phyloP scores from a whole-genome alignment of 2,329 filamentous ascomycete genomes.

The Paraphaeosphaeria minitans region DNA sequence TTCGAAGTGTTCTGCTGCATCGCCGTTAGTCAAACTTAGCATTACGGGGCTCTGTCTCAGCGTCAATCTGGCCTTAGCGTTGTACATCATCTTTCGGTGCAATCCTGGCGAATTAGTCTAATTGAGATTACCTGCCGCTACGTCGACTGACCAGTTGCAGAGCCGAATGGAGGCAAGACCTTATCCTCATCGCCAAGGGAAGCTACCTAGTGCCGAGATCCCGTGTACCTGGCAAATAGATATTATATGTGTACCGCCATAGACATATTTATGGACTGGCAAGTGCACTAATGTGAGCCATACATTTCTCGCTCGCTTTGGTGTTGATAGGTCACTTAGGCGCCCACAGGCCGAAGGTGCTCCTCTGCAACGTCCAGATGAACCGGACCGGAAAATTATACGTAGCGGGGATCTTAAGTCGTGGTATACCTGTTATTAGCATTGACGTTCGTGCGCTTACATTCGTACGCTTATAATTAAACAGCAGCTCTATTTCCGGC shows the following conservation, averaged over 20 bases:
- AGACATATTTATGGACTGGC: constrained; percentile 47
- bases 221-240: constrained; percentile 32
- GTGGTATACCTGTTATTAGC: constrained; percentile 34
- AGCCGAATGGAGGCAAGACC: constrained; percentile 33
- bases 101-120: constrained; percentile 37
- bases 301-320: neutral
- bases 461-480: neutral
- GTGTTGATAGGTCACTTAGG: neutral
- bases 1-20: constrained; percentile 47
- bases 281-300: constrained; percentile 40
- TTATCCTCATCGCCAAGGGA: constrained; percentile 30
- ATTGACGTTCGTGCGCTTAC: too few relatives aligned
- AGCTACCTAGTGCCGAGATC: constrained; percentile 35
- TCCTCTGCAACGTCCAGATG: constrained; percentile 34
- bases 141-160: neutral
- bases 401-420: constrained; percentile 24
- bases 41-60: constrained; percentile 39
- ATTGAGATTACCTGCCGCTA: constrained; percentile 3
- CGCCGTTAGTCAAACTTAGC: constrained; percentile 45
- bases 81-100: constrained; percentile 48
- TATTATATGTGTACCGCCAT: constrained; percentile 45
- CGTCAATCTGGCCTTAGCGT: constrained; percentile 37
- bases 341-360: constrained; percentile 25
- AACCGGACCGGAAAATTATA: constrained; percentile 33
- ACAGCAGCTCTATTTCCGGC: constrained; percentile 33